phyloP scores from a whole-genome alignment of 1,139 yeast genomes.

The Arxiozyma slooffiae region DNA sequence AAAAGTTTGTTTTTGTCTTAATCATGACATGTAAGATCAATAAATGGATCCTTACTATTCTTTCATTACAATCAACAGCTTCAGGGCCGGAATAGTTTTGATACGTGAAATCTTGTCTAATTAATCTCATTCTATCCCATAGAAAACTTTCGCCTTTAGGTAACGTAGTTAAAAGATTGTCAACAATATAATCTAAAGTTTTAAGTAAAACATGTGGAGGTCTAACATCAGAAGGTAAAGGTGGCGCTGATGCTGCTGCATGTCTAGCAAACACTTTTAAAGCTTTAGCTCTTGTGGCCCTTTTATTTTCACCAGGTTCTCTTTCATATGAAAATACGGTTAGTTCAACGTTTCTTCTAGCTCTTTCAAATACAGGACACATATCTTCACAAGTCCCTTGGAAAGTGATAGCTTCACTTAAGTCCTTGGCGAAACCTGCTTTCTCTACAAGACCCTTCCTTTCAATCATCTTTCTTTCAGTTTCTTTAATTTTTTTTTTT shows the following conservation, averaged over 20 bases:
- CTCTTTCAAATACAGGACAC: slow-evolving; percentile 93
- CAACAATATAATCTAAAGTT: slow-evolving; percentile 63
- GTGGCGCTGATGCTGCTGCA: slow-evolving; percentile 98
- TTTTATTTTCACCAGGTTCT: slow-evolving; percentile 47
- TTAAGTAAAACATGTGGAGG: slow-evolving; percentile 68
- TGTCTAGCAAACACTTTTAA: slow-evolving; percentile 93
- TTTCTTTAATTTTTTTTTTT: slow-evolving; percentile 68
- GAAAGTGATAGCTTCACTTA: slow-evolving; percentile 79
- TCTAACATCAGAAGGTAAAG: slow-evolving; percentile 92
- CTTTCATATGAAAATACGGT: slow-evolving; percentile 75
- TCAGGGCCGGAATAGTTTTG: slow-evolving; percentile 92
- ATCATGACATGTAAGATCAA: slow-evolving; percentile 82
- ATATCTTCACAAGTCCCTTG: slow-evolving; percentile 84
- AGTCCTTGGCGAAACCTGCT: slow-evolving; percentile 69
- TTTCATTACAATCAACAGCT: slow-evolving; percentile 85
- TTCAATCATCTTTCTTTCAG: slow-evolving; percentile 76
- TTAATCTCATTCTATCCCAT: slow-evolving; percentile 99
- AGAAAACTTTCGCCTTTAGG: slow-evolving; percentile 85
- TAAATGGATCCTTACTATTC: slow-evolving; percentile 82
- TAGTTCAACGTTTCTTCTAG: slow-evolving; percentile 78
- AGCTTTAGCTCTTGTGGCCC: slow-evolving; percentile 55
- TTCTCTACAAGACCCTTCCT: slow-evolving; percentile 74
- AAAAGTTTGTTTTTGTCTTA: slow-evolving; percentile 61
- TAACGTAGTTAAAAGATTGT: slow-evolving; percentile 49
- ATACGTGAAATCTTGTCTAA: slow-evolving; percentile 92